Conservation (phyloP, 1,284 basidiomycete species). For the Melanopsichium pennsylvanicum region DNA sequence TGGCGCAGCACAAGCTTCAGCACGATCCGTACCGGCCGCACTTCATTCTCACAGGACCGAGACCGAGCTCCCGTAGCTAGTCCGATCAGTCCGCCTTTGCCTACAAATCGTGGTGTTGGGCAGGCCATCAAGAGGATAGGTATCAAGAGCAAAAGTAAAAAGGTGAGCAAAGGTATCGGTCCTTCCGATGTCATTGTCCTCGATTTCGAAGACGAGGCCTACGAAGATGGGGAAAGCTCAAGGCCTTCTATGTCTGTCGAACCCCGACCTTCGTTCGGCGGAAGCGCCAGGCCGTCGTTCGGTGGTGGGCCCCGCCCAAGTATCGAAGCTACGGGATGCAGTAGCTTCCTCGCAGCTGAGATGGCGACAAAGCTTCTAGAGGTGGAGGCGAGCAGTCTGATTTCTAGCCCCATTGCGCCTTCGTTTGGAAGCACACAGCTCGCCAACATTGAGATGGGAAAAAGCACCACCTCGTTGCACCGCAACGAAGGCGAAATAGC, state of each 20-base stretch:
- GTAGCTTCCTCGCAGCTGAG: slow-evolving; percentile 9
- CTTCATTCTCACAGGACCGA: slow-evolving; percentile 42
- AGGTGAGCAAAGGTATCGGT: slow-evolving; percentile 30
- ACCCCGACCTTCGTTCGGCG: slow-evolving; percentile 20
- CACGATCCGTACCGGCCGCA: slow-evolving; percentile 11
- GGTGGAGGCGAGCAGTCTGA: slow-evolving; percentile 12
- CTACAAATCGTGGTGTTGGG: slow-evolving; percentile 7
- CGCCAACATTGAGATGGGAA: slow-evolving; percentile 8
- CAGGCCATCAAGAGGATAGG: slow-evolving; percentile 26
- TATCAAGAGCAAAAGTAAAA: slow-evolving; percentile 17
- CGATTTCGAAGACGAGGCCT: slow-evolving; percentile 5
- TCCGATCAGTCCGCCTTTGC: slow-evolving; percentile 32
- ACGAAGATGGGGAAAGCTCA: slow-evolving; percentile 1
- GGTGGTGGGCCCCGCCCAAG: slow-evolving; percentile 13
- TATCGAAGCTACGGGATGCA: slow-evolving; percentile 14
- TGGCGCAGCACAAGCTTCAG: slow-evolving; percentile 28
- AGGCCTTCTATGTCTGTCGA: slow-evolving; percentile 29
- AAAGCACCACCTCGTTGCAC: slow-evolving; percentile 4
- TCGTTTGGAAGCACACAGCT: slow-evolving; percentile 9
- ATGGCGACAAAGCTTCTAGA: slow-evolving; percentile 16
- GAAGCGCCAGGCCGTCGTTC: slow-evolving; percentile 15
- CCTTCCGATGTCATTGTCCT: slow-evolving; percentile 18
- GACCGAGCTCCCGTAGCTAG: slow-evolving; percentile 39
- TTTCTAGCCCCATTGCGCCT: slow-evolving; percentile 18
- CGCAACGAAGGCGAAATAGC: slow-evolving; percentile 9